phyloP scores from a whole-genome alignment of 169 alveolate genomes.

The Perkinsus chesapeaki region DNA sequence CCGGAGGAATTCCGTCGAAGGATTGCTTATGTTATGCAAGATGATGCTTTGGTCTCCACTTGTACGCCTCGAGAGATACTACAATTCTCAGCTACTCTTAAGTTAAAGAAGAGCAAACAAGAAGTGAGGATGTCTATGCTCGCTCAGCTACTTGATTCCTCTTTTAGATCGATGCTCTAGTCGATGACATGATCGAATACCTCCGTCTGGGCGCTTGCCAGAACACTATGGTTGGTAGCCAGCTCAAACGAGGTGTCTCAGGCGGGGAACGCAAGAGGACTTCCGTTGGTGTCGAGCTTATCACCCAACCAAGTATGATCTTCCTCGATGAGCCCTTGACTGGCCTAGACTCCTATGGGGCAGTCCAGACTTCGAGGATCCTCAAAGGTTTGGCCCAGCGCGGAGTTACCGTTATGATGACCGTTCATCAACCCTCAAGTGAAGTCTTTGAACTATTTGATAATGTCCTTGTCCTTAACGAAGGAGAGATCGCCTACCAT shows the following conservation, averaged over 20 bases:
- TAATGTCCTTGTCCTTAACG: constrained; percentile 43
- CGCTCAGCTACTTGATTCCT: not conserved
- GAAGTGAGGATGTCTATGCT: not conserved
- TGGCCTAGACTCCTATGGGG: constrained; percentile 75
- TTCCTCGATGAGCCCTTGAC: constrained; percentile 80
- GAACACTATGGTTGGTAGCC: constrained; percentile 62
- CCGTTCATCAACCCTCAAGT: constrained; percentile 67
- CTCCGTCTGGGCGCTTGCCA: constrained; percentile 32
- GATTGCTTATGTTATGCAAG: constrained; percentile 63
- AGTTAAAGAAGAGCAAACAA: constrained; percentile 13
- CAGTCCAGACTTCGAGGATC: constrained; percentile 24
- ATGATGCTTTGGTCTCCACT: constrained; percentile 54
- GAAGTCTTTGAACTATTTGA: constrained; percentile 54
- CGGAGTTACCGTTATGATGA: constrained; percentile 52
- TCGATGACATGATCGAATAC: constrained; percentile 24
- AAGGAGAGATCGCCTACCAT: constrained; percentile 54
- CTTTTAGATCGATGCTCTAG: not conserved
- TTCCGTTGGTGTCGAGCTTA: constrained; percentile 78
- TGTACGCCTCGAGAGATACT: constrained; percentile 63
- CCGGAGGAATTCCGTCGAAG: constrained; percentile 8
- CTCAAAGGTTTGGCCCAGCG: constrained; percentile 5
- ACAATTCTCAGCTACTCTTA: constrained; percentile 55
- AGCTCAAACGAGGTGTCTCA: constrained; percentile 60
- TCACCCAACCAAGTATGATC: constrained; percentile 72
- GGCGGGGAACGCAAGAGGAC: constrained; percentile 85